A percentile compares a stretch with the other conserved stretches of the same genome.
Evolutionary conservation across 192 early-diverging fungal species (phyloP).

Genomic region (Diversispora epigaea): DNA sequence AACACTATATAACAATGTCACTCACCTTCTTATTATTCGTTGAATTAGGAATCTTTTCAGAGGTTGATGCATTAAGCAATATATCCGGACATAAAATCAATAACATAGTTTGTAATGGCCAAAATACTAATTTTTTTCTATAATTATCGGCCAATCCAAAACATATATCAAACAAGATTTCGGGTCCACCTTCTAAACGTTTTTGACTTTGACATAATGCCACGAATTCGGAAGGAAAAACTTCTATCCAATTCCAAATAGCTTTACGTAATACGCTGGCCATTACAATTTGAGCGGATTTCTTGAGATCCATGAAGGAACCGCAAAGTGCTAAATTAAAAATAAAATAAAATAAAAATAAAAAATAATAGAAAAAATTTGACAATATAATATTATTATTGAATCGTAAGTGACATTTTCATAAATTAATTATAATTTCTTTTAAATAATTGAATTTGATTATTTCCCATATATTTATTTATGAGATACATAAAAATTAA

Average conservation of each 20-base stretch:
- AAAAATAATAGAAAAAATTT: too few relatives aligned
- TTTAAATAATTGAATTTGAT: too few relatives aligned
- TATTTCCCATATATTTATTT: too few relatives aligned
- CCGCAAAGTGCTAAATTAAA: conserved; percentile 46
- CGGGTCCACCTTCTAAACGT: conserved; percentile 66
- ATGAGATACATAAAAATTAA: too few relatives aligned
- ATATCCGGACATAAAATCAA: conserved; percentile 86
- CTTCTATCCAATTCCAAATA: conserved; percentile 93
- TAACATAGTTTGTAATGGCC: conserved; percentile 87
- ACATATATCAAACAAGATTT: conserved; percentile 75
- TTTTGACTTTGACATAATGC: conserved; percentile 65
- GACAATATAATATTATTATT: too few relatives aligned
- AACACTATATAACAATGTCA: too few relatives aligned
- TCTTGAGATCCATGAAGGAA: conserved; percentile 60
- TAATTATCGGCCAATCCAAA: conserved; percentile 61
- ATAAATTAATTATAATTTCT: too few relatives aligned
- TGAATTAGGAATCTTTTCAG: not conserved
- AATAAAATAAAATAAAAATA: not conserved
- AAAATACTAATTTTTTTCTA: conserved; percentile 69
- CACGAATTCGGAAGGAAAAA: conserved; percentile 81
- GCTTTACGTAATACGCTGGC: conserved; percentile 74
- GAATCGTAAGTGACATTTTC: too few relatives aligned
- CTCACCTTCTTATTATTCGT: too few relatives aligned
- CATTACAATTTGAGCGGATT: conserved; percentile 70
- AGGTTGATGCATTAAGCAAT: conserved; percentile 56